Evolutionary conservation across 768 basidiomycete species (phyloP), one percentile per base, ranked within the genome.

Genomic region (Rhodotorula diobovata): DNA sequence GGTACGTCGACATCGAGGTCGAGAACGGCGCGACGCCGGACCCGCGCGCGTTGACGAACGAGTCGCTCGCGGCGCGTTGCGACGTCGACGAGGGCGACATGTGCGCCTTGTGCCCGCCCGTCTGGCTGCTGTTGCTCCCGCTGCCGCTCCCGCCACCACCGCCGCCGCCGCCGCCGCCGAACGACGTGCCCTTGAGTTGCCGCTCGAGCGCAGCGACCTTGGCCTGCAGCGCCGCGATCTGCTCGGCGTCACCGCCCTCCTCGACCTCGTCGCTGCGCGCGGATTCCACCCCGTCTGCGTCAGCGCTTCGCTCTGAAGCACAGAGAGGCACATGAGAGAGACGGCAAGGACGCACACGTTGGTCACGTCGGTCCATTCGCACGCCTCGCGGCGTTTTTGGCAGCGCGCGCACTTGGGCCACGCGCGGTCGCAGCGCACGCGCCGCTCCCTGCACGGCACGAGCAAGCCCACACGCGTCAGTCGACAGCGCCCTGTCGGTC

Each of bases 241-340:
- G 62, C 35, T 71, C 66, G 20, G 56, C 61, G 39, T 71, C 70
- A 14, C 70, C 66, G 37, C 70, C 70, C 54, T 71, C 70, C 32
- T 71, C 70, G 50, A 67, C 39, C 11, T 71, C 66, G 37, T 67
- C 61, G 25, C 65, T 66, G 57, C 18, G 23, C 5, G 12, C 41
- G 43, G 2, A 3, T 2, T n/a, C 9, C 18, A 46, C 11, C 2
- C 11, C n/a, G 50, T 6, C 9, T 34, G 11, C 4, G 35, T 54
- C 30, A 41, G 32, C 30, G 2, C n/a, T n/a, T 39, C n/a, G 32
- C 7, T 25, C 6, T 28, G 53, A 45, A 3, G 5, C n/a, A 2
- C 4, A 30, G 21, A 39, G 12, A 18, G 12, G 8, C 43, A 60
- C 2, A 30, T 18, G 16, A 37, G 37, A 3, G 18, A 50, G 51